Evolutionary conservation across 768 basidiomycete genomes (phyloP).

Genomic region (Naganishia antarctica): DNA sequence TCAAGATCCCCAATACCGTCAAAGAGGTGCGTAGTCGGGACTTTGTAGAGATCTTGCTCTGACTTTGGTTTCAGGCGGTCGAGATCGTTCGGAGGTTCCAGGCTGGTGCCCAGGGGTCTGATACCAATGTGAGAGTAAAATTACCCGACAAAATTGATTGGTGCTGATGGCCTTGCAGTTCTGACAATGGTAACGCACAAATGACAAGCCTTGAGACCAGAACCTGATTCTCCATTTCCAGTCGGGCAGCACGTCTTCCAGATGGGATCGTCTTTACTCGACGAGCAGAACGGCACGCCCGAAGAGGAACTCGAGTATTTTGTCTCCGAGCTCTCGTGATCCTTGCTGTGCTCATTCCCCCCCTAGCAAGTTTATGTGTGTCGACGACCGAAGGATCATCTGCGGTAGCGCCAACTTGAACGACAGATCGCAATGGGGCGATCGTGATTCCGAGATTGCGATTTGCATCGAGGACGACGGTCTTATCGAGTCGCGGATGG

Average conservation of each 20-base stretch:
- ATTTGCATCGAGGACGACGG: slow-evolving; percentile 85
- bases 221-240: background rate
- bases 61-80: slow-evolving; percentile 52
- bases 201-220: background rate
- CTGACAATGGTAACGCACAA: slow-evolving; percentile 39
- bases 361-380: slow-evolving; percentile 72
- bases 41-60: background rate
- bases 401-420: slow-evolving; percentile 81
- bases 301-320: slow-evolving; percentile 76
- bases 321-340: slow-evolving; percentile 51
- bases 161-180: slow-evolving; percentile 22
- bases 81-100: slow-evolving; percentile 69
- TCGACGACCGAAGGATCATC: slow-evolving; percentile 84
- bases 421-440: slow-evolving; percentile 55
- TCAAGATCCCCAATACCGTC: slow-evolving; percentile 64
- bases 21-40: slow-evolving; percentile 52
- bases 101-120: slow-evolving; percentile 55
- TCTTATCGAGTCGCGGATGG: slow-evolving; percentile 68
- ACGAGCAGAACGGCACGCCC: slow-evolving; percentile 74
- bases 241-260: slow-evolving; percentile 75
- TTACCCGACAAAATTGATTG: background rate
- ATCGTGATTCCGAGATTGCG: slow-evolving; percentile 92
- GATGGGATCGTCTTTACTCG: slow-evolving; percentile 59
- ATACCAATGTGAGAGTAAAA: slow-evolving; percentile 37
- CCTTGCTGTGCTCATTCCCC: too few species aligned